Evolutionary conservation across 2,329 filamentous ascomycete species (phyloP).

Genomic region (Alternaria ventricosa): DNA sequence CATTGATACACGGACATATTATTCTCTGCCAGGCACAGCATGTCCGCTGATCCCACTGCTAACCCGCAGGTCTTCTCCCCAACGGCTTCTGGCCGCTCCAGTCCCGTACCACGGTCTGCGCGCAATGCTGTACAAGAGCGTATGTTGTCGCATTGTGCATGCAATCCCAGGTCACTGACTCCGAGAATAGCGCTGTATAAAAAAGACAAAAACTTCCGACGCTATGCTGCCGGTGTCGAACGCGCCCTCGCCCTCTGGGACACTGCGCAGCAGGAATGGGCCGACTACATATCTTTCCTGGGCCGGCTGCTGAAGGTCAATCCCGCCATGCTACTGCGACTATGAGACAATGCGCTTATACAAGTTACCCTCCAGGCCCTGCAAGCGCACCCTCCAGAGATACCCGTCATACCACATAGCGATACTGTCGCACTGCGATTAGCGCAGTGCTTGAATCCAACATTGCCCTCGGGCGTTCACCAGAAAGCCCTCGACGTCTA

Average conservation of each 20-base stretch:
- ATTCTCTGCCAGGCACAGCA: slow-evolving; percentile 36
- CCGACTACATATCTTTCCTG: slow-evolving; percentile 97
- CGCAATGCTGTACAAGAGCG: slow-evolving; percentile 79
- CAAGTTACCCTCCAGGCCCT: slow-evolving; percentile 67
- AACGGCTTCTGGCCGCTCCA: slow-evolving; percentile 81
- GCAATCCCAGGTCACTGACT: slow-evolving; percentile 9
- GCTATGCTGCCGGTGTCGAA: slow-evolving; percentile 89
- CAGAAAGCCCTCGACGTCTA: slow-evolving; percentile 98
- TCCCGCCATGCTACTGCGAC: slow-evolving; percentile 17
- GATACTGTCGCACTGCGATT: slow-evolving; percentile 84
- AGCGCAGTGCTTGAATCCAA: slow-evolving; percentile 92
- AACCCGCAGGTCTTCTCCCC: slow-evolving; percentile 64
- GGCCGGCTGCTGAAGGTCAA: slow-evolving; percentile 85
- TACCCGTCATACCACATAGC: slow-evolving; percentile 80
- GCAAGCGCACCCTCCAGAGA: slow-evolving; percentile 79
- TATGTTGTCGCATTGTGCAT: slow-evolving; percentile 54
- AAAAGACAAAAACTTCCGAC: slow-evolving; percentile 75
- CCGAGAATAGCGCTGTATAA: slow-evolving; percentile 59
- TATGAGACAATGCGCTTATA: slow-evolving; percentile 33
- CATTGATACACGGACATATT: slow-evolving; percentile 21
- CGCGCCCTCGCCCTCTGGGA: slow-evolving; percentile 89
- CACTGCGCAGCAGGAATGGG: slow-evolving; percentile 95
- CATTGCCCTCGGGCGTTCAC: slow-evolving; percentile 92
- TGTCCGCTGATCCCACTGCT: slow-evolving; percentile 48
- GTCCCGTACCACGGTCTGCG: slow-evolving; percentile 77